Evolutionary conservation across 164 flowering plant genomes (phyloP), one percentile per base, ranked within the genome.

Genomic region (Vitis rupestris): DNA sequence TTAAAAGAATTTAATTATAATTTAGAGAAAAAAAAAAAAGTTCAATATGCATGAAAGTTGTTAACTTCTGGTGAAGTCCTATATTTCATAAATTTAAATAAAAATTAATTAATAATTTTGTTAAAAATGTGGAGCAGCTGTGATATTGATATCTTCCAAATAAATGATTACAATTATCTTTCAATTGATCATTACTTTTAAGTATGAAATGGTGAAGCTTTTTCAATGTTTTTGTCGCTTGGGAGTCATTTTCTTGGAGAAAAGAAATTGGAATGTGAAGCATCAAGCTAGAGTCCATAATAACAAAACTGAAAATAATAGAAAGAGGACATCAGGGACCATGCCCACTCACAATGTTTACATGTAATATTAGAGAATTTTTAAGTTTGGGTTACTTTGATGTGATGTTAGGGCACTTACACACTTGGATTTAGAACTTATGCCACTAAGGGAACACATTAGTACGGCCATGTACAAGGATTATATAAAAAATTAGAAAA

Each of bases 401-500:
- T 64, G 76, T 74, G 76, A 74, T 74, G 61, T 63, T 62, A 23
- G 55, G 57, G 13, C 70, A 59, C 65, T 67, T 51, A 44, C 11
- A 7, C 19, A 13, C 57, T 56, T 29, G 10, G 54, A 67, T 31
- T 56, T 30, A 37, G 7, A 29, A 73, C 16, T 64, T 4, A 74
- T 69, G 23, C 77, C 77, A 70, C 65, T 74, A 52, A 54, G 77
- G 77, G 66, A 16, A 70, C 77, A 74, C 15, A 1, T 63, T 8
- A 19, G 74, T 71, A 71, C 74, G 74, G 68, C 16, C 49, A 50
- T 64, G 74, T 71, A 71, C 74, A 23, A 44, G 44, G 17, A 9
- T 54, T 15, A 12, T 23, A 23, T 0, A 23, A 23, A 0, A 23
- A 23, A 23, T 23, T 23, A 23, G 27, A 23, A 23, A 23, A 23